Percentiles rank a stretch among this genome's conserved stretches.
These are phyloP conservation scores for Plasmodium relictum DNA, from an alignment of 169 alveolate genomes.

Conservation along the genomic window DNA sequence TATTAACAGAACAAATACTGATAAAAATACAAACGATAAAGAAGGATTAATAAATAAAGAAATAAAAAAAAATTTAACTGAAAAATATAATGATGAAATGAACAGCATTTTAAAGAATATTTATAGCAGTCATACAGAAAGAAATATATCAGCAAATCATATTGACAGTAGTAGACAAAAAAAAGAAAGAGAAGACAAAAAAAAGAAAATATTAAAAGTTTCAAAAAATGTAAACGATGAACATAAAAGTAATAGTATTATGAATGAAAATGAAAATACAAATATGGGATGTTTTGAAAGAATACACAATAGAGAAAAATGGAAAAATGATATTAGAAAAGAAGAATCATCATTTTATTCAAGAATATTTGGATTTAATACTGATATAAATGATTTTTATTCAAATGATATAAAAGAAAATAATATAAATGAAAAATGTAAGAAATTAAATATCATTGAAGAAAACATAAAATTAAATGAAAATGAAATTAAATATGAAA, in stretches of 20 bases:
- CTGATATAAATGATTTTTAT: slow-evolving; percentile 57
- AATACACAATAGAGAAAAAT: slow-evolving; percentile 27
- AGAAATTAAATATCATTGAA: background rate
- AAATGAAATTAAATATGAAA: background rate
- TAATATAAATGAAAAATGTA: background rate
- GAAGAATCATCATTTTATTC: slow-evolving; percentile 66
- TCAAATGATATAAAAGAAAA: slow-evolving; percentile 2
- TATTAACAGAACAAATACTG: background rate
- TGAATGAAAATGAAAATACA: background rate
- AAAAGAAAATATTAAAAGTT: background rate
- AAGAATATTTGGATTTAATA: slow-evolving; percentile 40
- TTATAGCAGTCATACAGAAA: slow-evolving; percentile 15
- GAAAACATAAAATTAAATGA: slow-evolving; percentile 12
- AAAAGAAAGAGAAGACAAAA: background rate
- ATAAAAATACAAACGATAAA: background rate
- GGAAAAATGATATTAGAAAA: slow-evolving; percentile 70
- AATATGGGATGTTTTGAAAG: slow-evolving; percentile 14
- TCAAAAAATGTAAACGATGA: background rate
- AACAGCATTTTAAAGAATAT: slow-evolving; percentile 26
- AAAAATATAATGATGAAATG: slow-evolving; percentile 49
- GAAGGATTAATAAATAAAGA: slow-evolving; percentile 1
- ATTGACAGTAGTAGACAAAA: background rate
- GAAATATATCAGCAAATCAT: background rate
- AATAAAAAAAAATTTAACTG: slow-evolving; percentile 1
- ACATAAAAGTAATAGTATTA: background rate